These are phyloP conservation scores for Choanephora cucurbitarum DNA, from an alignment of 371 early-diverging fungal species.

Conservation along the genomic window DNA sequence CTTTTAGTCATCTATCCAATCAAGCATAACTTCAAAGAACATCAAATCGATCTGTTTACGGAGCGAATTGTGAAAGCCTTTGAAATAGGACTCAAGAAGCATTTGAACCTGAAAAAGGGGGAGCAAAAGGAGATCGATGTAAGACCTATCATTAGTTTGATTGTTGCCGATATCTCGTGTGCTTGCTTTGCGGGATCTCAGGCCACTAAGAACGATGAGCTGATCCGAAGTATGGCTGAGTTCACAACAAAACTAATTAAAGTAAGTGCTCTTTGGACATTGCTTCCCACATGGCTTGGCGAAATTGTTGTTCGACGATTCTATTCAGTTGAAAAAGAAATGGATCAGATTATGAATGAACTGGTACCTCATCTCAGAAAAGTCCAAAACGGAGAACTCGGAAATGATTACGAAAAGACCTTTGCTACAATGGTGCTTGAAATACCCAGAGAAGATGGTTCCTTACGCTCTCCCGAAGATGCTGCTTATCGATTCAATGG, in stretches of 20 bases:
- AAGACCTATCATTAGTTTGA: slow-evolving; percentile 15
- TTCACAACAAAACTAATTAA: slow-evolving; percentile 37
- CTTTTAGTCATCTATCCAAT: slow-evolving; percentile 28
- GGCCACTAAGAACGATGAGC: slow-evolving; percentile 20
- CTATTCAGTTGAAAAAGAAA: slow-evolving; percentile 34
- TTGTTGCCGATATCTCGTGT: slow-evolving; percentile 34
- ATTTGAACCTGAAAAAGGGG: slow-evolving; percentile 21
- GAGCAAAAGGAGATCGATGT: slow-evolving; percentile 20
- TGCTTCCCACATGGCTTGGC: slow-evolving; percentile 31
- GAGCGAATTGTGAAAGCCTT: slow-evolving; percentile 32
- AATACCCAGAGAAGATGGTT: slow-evolving; percentile 32
- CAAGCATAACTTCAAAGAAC: slow-evolving; percentile 36
- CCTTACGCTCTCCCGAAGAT: slow-evolving; percentile 23
- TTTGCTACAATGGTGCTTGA: slow-evolving; percentile 32
- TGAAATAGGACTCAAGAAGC: slow-evolving; percentile 13
- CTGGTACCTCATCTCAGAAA: slow-evolving; percentile 30
- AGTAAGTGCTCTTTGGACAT: slow-evolving; percentile 24
- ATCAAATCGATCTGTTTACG: slow-evolving; percentile 35
- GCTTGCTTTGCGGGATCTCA: slow-evolving; percentile 37
- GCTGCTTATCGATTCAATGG: slow-evolving; percentile 37
- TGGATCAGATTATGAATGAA: slow-evolving; percentile 35
- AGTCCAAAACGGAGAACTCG: slow-evolving; percentile 15
- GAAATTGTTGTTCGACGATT: slow-evolving; percentile 24
- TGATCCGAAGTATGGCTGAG: slow-evolving; percentile 33
- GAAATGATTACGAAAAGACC: slow-evolving; percentile 23